phyloP scores from a whole-genome alignment of 768 basidiomycete genomes.

The Auricularia auricula-judae region DNA sequence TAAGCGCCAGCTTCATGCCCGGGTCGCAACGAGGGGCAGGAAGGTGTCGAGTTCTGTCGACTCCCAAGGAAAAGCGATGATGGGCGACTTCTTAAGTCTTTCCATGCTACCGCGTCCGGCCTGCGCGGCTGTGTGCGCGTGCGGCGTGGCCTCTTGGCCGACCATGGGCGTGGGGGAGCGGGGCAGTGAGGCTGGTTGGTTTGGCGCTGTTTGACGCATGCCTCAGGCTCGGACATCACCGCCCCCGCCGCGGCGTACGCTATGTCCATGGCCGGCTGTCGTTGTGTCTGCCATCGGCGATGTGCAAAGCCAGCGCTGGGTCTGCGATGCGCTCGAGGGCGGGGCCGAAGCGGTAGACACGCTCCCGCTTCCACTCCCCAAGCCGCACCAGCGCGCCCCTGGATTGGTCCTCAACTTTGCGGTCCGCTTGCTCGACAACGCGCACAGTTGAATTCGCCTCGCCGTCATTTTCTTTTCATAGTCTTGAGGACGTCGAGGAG shows the following conservation, averaged over 20 bases:
- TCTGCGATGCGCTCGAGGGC: not conserved
- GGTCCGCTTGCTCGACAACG: too few species aligned
- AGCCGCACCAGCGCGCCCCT: too few species aligned
- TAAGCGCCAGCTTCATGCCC: conserved; percentile 41
- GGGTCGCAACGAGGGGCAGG: conserved; percentile 38
- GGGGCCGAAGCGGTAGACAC: not conserved
- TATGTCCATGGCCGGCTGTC: not conserved
- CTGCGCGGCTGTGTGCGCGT: not conserved
- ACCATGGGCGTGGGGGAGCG: not conserved
- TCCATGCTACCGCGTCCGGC: not conserved
- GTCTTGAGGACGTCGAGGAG: too few species aligned
- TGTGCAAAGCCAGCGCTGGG: not conserved
- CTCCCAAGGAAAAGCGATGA: not conserved
- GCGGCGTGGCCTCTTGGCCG: not conserved
- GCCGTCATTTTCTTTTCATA: not conserved
- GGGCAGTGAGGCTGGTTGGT: not conserved
- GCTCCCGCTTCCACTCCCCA: too few species aligned
- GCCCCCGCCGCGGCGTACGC: not conserved
- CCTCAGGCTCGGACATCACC: not conserved
- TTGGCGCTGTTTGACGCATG: not conserved
- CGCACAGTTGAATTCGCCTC: conserved; percentile 22
- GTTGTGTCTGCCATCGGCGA: not conserved
- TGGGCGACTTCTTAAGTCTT: not conserved
- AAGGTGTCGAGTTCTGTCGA: too few species aligned
- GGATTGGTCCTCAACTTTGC: too few species aligned